These are phyloP conservation scores for Taxillus chinensis DNA, from an alignment of 164 flowering plant genomes.

Conservation along the genomic window DNA sequence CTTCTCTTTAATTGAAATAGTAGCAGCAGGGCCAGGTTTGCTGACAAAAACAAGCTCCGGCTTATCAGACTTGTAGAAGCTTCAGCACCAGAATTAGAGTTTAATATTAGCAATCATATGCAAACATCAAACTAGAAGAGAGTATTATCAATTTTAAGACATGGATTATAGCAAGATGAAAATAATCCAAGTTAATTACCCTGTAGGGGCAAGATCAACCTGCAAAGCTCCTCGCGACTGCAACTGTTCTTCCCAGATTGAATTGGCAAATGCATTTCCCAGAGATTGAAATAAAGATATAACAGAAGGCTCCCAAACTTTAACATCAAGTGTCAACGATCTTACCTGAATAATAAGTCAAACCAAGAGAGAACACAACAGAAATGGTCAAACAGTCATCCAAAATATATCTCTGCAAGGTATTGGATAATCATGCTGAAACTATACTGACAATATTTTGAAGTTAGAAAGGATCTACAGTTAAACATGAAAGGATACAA, in stretches of 20 bases:
- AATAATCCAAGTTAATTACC: conserved; percentile 27
- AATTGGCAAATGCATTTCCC: conserved; percentile 74
- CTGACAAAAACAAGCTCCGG: conserved; percentile 24
- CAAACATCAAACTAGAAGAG: neutral
- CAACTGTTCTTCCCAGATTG: conserved; percentile 81
- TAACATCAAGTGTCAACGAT: conserved; percentile 86
- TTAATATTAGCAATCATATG: conserved; percentile 1
- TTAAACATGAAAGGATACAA: no score
- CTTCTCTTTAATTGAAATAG: conserved; percentile 66
- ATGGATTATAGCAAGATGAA: neutral
- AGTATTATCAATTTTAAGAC: neutral
- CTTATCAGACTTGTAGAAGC: conserved; percentile 34
- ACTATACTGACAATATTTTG: no score
- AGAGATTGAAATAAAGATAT: conserved; percentile 67
- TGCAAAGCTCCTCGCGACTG: conserved; percentile 24
- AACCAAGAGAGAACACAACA: neutral
- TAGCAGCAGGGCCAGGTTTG: conserved; percentile 60
- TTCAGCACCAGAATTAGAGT: conserved; percentile 20
- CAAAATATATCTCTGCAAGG: no score
- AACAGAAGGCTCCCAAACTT: conserved; percentile 92
- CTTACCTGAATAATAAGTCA: conserved; percentile 52
- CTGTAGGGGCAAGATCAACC: conserved; percentile 29
- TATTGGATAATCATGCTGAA: no score
- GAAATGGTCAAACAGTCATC: conserved; percentile 3
- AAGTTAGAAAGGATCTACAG: no score